phyloP scores from a whole-genome alignment of 163 green algal species.

The Prototheca wickerhamii region DNA sequence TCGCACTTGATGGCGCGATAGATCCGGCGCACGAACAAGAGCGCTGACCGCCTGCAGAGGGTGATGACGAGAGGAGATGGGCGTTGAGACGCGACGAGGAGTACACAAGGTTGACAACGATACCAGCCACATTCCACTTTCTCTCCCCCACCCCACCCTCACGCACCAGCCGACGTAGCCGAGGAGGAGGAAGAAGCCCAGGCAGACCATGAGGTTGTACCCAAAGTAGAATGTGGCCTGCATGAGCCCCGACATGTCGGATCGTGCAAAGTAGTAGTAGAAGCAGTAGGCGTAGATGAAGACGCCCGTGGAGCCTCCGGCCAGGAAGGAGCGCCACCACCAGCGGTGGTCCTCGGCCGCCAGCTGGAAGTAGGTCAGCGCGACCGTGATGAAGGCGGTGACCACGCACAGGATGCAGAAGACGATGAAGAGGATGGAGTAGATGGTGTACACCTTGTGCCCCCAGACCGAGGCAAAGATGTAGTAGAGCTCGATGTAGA shows the following conservation, averaged over 20 bases:
- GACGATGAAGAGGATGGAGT: conserved; percentile 89
- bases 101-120: background rate
- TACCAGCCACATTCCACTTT: background rate
- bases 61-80: background rate
- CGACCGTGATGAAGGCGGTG: conserved; percentile 97
- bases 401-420: conserved; percentile 91
- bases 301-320: conserved; percentile 84
- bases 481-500: conserved; percentile 99
- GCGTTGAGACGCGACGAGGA: background rate
- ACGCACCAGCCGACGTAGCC: background rate
- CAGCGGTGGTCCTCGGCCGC: conserved; percentile 92
- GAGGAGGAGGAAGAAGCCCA: conserved; percentile 14
- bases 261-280: conserved; percentile 88
- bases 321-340: conserved; percentile 94
- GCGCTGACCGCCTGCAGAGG: conserved; percentile 37
- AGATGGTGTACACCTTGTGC: conserved; percentile 97
- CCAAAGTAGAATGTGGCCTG: conserved; percentile 92
- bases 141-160: background rate
- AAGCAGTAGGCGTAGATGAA: conserved; percentile 96
- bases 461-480: conserved; percentile 98
- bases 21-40: conserved; percentile 88
- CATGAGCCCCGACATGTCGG: conserved; percentile 95
- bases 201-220: conserved; percentile 80
- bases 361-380: conserved; percentile 98
- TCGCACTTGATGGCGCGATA: conserved; percentile 53